Percentiles rank a stretch among this genome's conserved stretches.
These are phyloP conservation scores for Colletotrichum lindemuthianum DNA, from an alignment of 2,329 filamentous ascomycete species.

Conservation along the genomic window DNA sequence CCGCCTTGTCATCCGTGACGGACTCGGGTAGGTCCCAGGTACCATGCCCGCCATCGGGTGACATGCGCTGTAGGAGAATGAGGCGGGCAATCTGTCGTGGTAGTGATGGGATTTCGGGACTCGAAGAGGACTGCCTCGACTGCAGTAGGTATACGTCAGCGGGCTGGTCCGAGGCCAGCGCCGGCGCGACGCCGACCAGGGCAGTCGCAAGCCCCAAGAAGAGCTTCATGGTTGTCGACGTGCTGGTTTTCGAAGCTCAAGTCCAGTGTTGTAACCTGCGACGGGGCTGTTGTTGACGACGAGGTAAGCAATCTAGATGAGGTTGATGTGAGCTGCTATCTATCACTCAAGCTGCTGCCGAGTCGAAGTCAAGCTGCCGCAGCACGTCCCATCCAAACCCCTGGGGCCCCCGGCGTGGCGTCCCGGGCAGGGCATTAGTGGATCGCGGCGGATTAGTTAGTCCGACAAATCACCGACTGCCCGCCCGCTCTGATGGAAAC, in stretches of 20 bases:
- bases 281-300: conserved; percentile 10
- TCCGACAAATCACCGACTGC: no score
- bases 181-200: conserved; percentile 50
- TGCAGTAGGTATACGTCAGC: conserved; percentile 66
- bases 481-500: no score
- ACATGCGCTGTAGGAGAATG: conserved; percentile 67
- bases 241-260: conserved; percentile 35
- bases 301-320: conserved; percentile 33
- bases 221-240: conserved; percentile 51
- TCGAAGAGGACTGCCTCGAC: conserved; percentile 43
- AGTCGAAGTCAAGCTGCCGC: conserved; percentile 26
- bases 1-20: conserved; percentile 55
- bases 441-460: no score
- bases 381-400: conserved; percentile 15
- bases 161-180: conserved; percentile 46
- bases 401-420: neutral
- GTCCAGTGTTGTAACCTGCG: conserved; percentile 10
- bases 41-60: conserved; percentile 57
- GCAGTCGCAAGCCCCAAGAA: conserved; percentile 51
- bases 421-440: no score
- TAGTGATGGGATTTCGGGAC: conserved; percentile 52
- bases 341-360: conserved; percentile 31
- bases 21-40: conserved; percentile 56
- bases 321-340: conserved; percentile 11
- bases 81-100: conserved; percentile 66